phyloP scores from a whole-genome alignment of 805 yeast genomes.

The Debaryomyces tyrocola region DNA sequence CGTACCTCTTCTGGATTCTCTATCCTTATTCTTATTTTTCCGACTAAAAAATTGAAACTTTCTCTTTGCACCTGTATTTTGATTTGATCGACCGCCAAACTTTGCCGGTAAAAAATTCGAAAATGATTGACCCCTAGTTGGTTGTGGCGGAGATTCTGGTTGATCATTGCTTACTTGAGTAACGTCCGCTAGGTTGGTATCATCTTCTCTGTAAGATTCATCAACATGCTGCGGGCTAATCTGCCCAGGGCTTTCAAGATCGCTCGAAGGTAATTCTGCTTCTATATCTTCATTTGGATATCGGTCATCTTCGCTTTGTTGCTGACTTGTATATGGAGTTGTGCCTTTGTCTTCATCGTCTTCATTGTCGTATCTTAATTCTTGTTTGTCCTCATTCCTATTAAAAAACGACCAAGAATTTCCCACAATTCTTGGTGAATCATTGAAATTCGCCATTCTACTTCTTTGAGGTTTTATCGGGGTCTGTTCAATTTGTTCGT shows the following conservation, averaged over 20 bases:
- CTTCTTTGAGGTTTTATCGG: not conserved
- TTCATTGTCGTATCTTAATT: conserved; percentile 30
- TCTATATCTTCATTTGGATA: not conserved
- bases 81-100: conserved; percentile 8
- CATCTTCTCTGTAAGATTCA: not conserved
- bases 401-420: conserved; percentile 34
- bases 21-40: conserved; percentile 22
- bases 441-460: conserved; percentile 6
- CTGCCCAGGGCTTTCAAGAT: not conserved
- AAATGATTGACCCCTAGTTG: conserved; percentile 8
- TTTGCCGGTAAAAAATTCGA: conserved; percentile 14
- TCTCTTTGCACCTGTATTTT: conserved; percentile 10
- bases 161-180: not conserved
- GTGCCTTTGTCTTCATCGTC: conserved; percentile 26
- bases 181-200: not conserved
- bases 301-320: not conserved
- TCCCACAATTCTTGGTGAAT: conserved; percentile 23
- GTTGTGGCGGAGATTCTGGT: conserved; percentile 1
- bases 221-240: not conserved
- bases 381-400: conserved; percentile 28
- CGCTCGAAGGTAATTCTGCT: not conserved
- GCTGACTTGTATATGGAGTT: not conserved
- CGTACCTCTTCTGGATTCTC: conserved; percentile 16
- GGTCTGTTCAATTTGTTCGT: not conserved
- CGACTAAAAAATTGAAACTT: conserved; percentile 24